Percentiles rank a stretch among this genome's conserved stretches.
These are phyloP conservation scores for Ensete glaucum DNA, from an alignment of 176 grass and related monocot species.

Conservation along the genomic window DNA sequence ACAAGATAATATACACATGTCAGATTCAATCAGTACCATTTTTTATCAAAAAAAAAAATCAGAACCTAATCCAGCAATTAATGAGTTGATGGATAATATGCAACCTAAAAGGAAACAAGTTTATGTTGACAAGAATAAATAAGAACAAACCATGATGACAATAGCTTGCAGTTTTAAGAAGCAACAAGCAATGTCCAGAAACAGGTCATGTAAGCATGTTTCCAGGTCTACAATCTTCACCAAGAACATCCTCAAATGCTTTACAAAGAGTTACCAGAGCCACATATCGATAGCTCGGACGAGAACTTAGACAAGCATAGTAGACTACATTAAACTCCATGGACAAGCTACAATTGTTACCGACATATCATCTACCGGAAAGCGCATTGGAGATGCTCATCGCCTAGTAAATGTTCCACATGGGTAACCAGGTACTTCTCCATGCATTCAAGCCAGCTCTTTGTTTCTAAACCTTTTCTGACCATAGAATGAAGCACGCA, in stretches of 20 bases:
- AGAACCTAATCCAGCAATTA: too few relatives aligned
- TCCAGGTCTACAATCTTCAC: not conserved
- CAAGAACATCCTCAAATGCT: not conserved
- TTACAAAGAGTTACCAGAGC: not conserved
- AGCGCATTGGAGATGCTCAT: not conserved
- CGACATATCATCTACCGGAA: not conserved
- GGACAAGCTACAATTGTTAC: too few relatives aligned
- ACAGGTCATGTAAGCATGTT: not conserved
- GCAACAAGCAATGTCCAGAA: not conserved
- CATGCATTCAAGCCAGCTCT: conserved; percentile 67
- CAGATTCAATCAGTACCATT: too few relatives aligned
- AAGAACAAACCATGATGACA: not conserved
- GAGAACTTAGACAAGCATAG: not conserved
- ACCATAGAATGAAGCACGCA: conserved; percentile 60
- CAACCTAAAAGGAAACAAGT: not conserved
- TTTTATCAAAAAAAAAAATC: too few relatives aligned
- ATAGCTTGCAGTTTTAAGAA: not conserved
- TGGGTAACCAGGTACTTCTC: conserved; percentile 69
- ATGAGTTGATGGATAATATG: too few relatives aligned
- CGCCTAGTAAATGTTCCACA: conserved; percentile 1
- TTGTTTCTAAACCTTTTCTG: conserved; percentile 72
- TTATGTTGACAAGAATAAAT: not conserved
- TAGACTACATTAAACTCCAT: not conserved
- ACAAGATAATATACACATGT: too few relatives aligned
- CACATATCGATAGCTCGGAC: not conserved